Evolutionary conservation across 441 rosid genomes (phyloP).

Genomic region (Daphne laureola): DNA sequence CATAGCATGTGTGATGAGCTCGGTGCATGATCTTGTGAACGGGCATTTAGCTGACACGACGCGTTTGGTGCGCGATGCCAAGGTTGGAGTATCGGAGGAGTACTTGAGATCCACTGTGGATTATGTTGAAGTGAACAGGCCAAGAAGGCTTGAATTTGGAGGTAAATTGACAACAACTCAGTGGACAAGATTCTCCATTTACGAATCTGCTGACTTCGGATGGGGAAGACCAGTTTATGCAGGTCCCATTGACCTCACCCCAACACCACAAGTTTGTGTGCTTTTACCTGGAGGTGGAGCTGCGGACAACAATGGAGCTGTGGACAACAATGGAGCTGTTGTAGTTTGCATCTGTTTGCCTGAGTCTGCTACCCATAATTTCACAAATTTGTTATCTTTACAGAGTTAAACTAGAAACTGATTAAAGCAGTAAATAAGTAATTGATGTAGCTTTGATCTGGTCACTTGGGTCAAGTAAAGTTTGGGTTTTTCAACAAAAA

Average conservation of each 20-base stretch:
- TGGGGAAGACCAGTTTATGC: constrained; percentile 81
- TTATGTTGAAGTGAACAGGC: constrained; percentile 57
- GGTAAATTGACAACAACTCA: constrained; percentile 85
- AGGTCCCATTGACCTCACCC: constrained; percentile 81
- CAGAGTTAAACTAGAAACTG: too few relatives aligned
- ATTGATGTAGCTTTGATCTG: too few relatives aligned
- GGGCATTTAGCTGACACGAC: constrained; percentile 42
- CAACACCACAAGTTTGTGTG: constrained; percentile 87
- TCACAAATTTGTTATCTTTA: constrained; percentile 37
- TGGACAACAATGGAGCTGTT: constrained; percentile 44
- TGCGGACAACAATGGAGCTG: constrained; percentile 32
- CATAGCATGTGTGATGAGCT: constrained; percentile 66
- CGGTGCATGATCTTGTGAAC: constrained; percentile 39
- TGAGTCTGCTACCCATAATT: constrained; percentile 37
- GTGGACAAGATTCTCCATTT: constrained; percentile 79
- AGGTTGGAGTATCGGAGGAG: constrained; percentile 59
- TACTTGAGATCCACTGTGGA: constrained; percentile 65
- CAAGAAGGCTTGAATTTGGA: constrained; percentile 71
- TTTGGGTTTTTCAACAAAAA: too few relatives aligned
- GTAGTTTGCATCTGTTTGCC: constrained; percentile 82
- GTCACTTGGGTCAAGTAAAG: too few relatives aligned
- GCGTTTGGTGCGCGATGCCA: constrained; percentile 55
- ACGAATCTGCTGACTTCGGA: constrained; percentile 82
- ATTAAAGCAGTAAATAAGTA: too few relatives aligned
- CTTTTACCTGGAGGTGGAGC: constrained; percentile 61